phyloP scores from a whole-genome alignment of 2,329 filamentous ascomycete species.

The Coniochaeta sp. region DNA sequence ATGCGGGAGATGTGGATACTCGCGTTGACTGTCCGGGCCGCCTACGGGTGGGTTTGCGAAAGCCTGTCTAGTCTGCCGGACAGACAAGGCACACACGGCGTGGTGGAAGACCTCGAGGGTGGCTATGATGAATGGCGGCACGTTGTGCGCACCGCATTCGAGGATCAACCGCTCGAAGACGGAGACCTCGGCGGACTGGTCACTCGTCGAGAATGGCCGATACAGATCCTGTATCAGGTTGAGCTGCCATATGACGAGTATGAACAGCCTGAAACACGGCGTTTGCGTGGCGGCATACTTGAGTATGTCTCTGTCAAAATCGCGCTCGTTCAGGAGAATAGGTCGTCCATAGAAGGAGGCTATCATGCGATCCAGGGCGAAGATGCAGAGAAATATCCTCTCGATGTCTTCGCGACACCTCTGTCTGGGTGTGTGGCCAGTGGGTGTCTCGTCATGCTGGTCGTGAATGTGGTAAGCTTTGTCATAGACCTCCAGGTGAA shows the following conservation, averaged over 20 bases:
- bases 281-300: slow-evolving; percentile 41
- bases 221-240: slow-evolving; percentile 55
- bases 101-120: slow-evolving; percentile 59
- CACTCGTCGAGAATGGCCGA: slow-evolving; percentile 41
- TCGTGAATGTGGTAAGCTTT: not conserved
- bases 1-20: slow-evolving; percentile 22
- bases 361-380: slow-evolving; percentile 50
- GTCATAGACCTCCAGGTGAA: slow-evolving; percentile 1
- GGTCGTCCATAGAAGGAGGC: slow-evolving; percentile 54
- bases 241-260: slow-evolving; percentile 46
- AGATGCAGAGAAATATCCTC: slow-evolving; percentile 14
- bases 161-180: slow-evolving; percentile 52
- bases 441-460: not conserved
- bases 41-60: slow-evolving; percentile 15
- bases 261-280: slow-evolving; percentile 49
- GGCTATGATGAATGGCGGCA: slow-evolving; percentile 40
- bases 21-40: slow-evolving; percentile 16
- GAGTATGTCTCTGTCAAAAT: slow-evolving; percentile 47
- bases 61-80: slow-evolving; percentile 35
- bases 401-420: slow-evolving; percentile 1
- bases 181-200: slow-evolving; percentile 39
- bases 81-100: slow-evolving; percentile 55
- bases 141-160: slow-evolving; percentile 41
- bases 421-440: not conserved
- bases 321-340: slow-evolving; percentile 52